Base-by-base conservation (phyloP, 768 basidiomycete species). In the Punctularia strigosozonata region DNA sequence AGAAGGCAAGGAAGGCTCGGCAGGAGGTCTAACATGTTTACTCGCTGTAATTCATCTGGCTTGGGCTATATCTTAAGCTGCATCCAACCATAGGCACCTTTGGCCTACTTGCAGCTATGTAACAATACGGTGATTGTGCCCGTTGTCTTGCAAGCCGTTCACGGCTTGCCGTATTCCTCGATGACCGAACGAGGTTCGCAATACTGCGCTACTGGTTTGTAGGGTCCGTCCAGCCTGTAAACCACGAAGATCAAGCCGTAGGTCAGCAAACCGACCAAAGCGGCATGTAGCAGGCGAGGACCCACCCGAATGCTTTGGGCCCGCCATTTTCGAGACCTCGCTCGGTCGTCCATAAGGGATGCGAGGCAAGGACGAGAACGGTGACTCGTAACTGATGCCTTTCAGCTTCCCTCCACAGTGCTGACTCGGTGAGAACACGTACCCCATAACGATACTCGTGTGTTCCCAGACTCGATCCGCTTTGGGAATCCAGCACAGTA, bases 401-500 rank as follows among this genome's bases (percentile, higher is more conserved):
- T n/a, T n/a, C n/a, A n/a, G n/a, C n/a, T n/a, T n/a, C n/a, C n/a
- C n/a, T n/a, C n/a, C n/a, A n/a, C n/a, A n/a, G n/a, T n/a, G n/a
- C n/a, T n/a, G n/a, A n/a, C n/a, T n/a, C n/a, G n/a, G n/a, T n/a
- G n/a, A n/a, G n/a, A 15, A 15, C 15, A 28, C 26, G 8, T 28
- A 28, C 26, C 33, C 33, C 37, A 59, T 59, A 50, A 39, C 52
- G 32, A 50, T 77, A 76, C 36, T 80, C 69, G 18, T 67, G 79
- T 1, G 77, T 77, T 12, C 79, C 77, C 6, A 82, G 57, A 22
- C 75, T 71, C 3, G 66, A 60, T 1, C 78, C 79, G 41, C 60
- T 74, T 45, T 76, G 75, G 17, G 73, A 68, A 45, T 82, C 78
- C 8, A 80, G 55, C 8, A 80, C 70, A 0, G 70, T 61, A 39